Evolutionary conservation across 1,284 basidiomycete genomes (phyloP).

Genomic region (Cutaneotrichosporon spelunceum): DNA sequence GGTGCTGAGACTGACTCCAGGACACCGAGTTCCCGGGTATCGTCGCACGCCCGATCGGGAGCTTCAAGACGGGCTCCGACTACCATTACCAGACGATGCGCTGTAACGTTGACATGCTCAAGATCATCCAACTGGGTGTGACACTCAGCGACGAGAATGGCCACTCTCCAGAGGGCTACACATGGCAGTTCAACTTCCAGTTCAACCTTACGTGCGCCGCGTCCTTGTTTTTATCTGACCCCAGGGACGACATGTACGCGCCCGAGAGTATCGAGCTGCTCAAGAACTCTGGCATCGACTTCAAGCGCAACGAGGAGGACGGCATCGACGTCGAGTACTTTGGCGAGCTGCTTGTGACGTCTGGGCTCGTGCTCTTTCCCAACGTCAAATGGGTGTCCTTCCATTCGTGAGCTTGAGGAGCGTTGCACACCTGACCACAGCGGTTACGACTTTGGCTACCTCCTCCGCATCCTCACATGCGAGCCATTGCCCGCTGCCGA

Average conservation of each 20-base stretch:
- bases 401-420: slow-evolving; percentile 67
- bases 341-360: slow-evolving; percentile 95
- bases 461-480: slow-evolving; percentile 90
- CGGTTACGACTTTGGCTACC: slow-evolving; percentile 98
- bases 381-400: slow-evolving; percentile 98
- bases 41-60: slow-evolving; percentile 92
- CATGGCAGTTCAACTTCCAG: slow-evolving; percentile 99
- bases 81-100: slow-evolving; percentile 99
- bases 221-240: neutral
- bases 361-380: slow-evolving; percentile 82
- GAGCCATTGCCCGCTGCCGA: slow-evolving; percentile 84
- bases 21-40: slow-evolving; percentile 99
- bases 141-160: slow-evolving; percentile 93
- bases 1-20: slow-evolving; percentile 52
- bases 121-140: slow-evolving; percentile 95
- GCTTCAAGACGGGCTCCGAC: slow-evolving; percentile 94
- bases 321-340: slow-evolving; percentile 94
- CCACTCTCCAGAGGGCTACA: slow-evolving; percentile 81
- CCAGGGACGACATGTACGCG: slow-evolving; percentile 94
- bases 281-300: slow-evolving; percentile 93
- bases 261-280: slow-evolving; percentile 94
- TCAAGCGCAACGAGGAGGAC: slow-evolving; percentile 85
- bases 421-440: slow-evolving; percentile 14
- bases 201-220: slow-evolving; percentile 77
- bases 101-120: slow-evolving; percentile 96